Percentiles rank a stretch among this genome's conserved stretches.
These are phyloP conservation scores for Mortierella hygrophila DNA, from an alignment of 192 early-diverging fungal genomes.

Conservation along the genomic window DNA sequence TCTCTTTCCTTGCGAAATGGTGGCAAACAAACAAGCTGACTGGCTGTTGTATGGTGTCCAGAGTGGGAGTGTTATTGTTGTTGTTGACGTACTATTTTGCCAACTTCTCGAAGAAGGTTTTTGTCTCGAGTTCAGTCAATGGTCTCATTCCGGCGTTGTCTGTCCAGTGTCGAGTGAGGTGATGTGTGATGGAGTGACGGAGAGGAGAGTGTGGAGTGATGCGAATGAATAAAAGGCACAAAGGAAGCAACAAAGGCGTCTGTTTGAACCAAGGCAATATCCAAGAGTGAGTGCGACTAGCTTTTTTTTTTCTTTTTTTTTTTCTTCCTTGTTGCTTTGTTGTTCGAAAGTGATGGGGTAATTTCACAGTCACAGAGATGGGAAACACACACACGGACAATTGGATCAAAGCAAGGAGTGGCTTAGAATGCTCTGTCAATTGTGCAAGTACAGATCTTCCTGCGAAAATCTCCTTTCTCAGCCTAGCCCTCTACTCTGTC, in stretches of 20 bases:
- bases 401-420: background rate
- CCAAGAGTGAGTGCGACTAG: background rate
- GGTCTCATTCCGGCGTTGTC: conserved; percentile 80
- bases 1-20: background rate
- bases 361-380: background rate
- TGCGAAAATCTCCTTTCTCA: background rate
- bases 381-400: background rate
- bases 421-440: background rate
- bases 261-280: background rate
- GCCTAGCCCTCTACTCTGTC: background rate
- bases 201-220: background rate
- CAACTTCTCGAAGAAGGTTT: conserved; percentile 97
- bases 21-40: background rate
- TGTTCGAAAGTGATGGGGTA: background rate
- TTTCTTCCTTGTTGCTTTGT: background rate
- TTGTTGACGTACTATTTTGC: conserved; percentile 86
- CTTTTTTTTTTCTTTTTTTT: conserved; percentile 2
- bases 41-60: background rate
- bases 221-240: conserved; percentile 3
- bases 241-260: background rate
- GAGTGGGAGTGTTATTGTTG: background rate
- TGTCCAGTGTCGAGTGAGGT: background rate
- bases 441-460: background rate
- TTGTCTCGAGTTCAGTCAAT: conserved; percentile 97
- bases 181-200: background rate